Evolutionary conservation across 805 yeast genomes (phyloP).

Genomic region (Clavispora vitiphila): DNA sequence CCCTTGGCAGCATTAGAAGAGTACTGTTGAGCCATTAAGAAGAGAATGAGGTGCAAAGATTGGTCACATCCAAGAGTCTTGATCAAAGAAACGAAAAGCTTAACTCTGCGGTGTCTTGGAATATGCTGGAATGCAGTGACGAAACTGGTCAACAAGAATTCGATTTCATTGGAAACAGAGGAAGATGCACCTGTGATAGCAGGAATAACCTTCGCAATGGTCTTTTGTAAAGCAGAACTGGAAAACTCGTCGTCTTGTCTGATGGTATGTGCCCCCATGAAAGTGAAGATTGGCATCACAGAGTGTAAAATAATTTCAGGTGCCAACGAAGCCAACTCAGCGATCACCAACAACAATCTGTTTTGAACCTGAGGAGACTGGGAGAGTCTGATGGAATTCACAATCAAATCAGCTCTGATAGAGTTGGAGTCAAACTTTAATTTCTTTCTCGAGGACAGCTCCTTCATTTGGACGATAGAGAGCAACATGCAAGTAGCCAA

Average conservation of each 20-base stretch:
- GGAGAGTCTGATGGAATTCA: slow-evolving; percentile 84
- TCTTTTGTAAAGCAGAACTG: slow-evolving; percentile 85
- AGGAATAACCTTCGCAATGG: slow-evolving; percentile 85
- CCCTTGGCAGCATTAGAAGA: slow-evolving; percentile 45
- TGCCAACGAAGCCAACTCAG: slow-evolving; percentile 80
- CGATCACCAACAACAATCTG: slow-evolving; percentile 74
- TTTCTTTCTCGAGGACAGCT: slow-evolving; percentile 19
- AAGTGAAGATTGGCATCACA: slow-evolving; percentile 99
- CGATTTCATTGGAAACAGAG: slow-evolving; percentile 57
- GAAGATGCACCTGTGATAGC: slow-evolving; percentile 56
- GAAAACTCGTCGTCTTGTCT: slow-evolving; percentile 97
- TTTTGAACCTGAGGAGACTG: slow-evolving; percentile 94
- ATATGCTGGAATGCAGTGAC: slow-evolving; percentile 94
- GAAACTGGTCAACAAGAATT: slow-evolving; percentile 80
- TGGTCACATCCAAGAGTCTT: slow-evolving; percentile 64
- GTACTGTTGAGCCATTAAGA: slow-evolving; percentile 78
- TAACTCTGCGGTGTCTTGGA: slow-evolving; percentile 93
- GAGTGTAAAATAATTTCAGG: slow-evolving; percentile 92
- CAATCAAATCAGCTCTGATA: slow-evolving; percentile 84
- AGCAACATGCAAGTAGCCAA: slow-evolving; percentile 80
- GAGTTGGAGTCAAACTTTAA: slow-evolving; percentile 52
- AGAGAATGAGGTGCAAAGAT: slow-evolving; percentile 67
- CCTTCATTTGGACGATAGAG: slow-evolving; percentile 53
- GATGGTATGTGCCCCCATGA: slow-evolving; percentile 97
- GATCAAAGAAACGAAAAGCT: slow-evolving; percentile 72